Base-by-base conservation (phyloP, 768 basidiomycete genomes). In the button mushroom (Agaricus bisporus) region DNA sequence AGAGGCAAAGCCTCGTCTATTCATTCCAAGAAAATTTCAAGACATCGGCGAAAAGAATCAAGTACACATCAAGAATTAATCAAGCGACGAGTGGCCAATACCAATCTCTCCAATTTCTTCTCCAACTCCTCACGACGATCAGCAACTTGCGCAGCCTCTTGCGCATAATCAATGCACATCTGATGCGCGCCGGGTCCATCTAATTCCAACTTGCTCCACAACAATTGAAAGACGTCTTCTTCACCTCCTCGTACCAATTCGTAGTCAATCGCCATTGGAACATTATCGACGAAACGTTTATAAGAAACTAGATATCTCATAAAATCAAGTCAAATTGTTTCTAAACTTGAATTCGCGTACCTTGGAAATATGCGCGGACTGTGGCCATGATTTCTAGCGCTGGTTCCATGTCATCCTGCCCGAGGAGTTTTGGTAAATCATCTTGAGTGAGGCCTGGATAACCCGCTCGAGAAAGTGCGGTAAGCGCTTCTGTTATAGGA, bases 331-430 rank as follows among this genome's bases (percentile, higher is more conserved):
- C 7, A 22, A 18, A 9, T 18, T 12, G 32, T 6, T 32, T 32
- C 22, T 7, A 32, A 22, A 36, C 25, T 35, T 29, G 12, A 10
- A 41, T 15, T 25, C 7, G 32, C 56, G 15, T 59, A 85, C 88
- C 86, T 73, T 88, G 83, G 64, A 88, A 88, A 58, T 88, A 88
- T 0, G 82, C 86, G 4, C 84, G 72, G 1, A 87, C 83, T 51
- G 81, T 77, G 0, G 84, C 83, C 85, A 89, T 88, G 59, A 88
- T 85, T 3, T 66, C 59, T 15, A 88, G 58, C 0, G 82, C 82
- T 0, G 77, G 73, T 35, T 82, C 82, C 71, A 73, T 75, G 1
- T 66, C 66, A 55, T 86, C 82, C 0, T 70, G 53, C 0, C 78
- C 74, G 3, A 82, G 68, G 0, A 87, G 59, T 58, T 73, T 81